Conservation (phyloP, 306 rosid species). For the Malus orientalis region DNA sequence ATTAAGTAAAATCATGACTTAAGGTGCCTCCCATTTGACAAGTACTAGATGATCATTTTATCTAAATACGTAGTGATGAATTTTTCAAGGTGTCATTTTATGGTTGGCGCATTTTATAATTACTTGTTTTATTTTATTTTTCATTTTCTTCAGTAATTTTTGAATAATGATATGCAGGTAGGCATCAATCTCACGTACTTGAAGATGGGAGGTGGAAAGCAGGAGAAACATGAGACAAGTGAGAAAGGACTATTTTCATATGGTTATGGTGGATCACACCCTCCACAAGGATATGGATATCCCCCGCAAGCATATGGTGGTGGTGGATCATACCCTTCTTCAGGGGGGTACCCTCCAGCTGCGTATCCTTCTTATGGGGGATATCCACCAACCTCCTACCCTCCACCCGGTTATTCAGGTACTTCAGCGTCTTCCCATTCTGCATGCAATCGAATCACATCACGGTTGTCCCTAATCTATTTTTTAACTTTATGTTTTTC, state of each 20-base stretch:
- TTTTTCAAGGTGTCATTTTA: no score
- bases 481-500: no score
- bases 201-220: slow-evolving; percentile 48
- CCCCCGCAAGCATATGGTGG: slow-evolving; percentile 14
- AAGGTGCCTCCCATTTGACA: not conserved
- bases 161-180: not conserved
- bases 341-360: slow-evolving; percentile 24
- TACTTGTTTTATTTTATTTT: no score
- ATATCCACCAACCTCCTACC: slow-evolving; percentile 33
- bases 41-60: no score
- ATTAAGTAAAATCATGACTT: no score
- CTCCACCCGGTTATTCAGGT: slow-evolving; percentile 60
- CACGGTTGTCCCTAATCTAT: not conserved
- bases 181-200: not conserved
- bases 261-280: slow-evolving; percentile 37
- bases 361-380: slow-evolving; percentile 36
- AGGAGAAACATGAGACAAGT: slow-evolving; percentile 25
- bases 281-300: slow-evolving; percentile 21
- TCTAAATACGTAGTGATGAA: no score
- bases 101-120: not conserved
- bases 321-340: not conserved
- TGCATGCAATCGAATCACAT: slow-evolving; percentile 20
- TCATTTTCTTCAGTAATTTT: not conserved
- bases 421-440: slow-evolving; percentile 30
- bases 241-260: slow-evolving; percentile 60